Evolutionary conservation across 495 filamentous ascomycete genomes (phyloP), one percentile per base, ranked within the genome.

Genomic region (Friedmanniomyces simplex): DNA sequence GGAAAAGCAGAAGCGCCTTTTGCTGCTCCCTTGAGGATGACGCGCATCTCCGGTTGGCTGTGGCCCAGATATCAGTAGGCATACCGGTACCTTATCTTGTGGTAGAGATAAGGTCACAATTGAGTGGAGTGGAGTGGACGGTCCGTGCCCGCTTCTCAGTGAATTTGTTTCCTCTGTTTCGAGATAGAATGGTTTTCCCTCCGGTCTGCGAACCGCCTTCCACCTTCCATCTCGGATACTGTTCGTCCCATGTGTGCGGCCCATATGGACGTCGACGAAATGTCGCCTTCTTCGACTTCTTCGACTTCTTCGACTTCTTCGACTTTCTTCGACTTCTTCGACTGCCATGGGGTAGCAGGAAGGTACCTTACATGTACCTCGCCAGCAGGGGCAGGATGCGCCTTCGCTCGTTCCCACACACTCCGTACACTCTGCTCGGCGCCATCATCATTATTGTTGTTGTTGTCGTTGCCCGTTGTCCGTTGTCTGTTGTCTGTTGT

Each of bases 31-130:
- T 4, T 6, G n/a, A n/a, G n/a, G n/a, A 16, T 49, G 54, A 56
- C 32, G 43, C 20, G 54, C 43, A 56, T 47, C 28, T 56, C 54
- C 54, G 52, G 20, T 14, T 18, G 6, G 18, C 8, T n/a, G n/a
- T n/a, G n/a, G n/a, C n/a, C n/a, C n/a, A n/a, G n/a, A n/a, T n/a
- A n/a, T n/a, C n/a, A n/a, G n/a, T n/a, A n/a, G n/a, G n/a, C n/a
- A n/a, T n/a, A n/a, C n/a, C n/a, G n/a, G n/a, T n/a, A n/a, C 14
- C 39, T 43, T 43, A 43, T 43, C 39, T 43, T 16, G 39, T n/a
- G 39, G 39, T 43, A 16, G 11, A 25, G 46, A 49, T 49, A 49
- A 49, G 46, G 46, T n/a, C n/a, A n/a, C n/a, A n/a, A n/a, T n/a
- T n/a, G n/a, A n/a, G n/a, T n/a, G n/a, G n/a, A n/a, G n/a, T n/a